Evolutionary conservation across 202 grass and related monocot genomes (phyloP), one percentile per base, ranked within the genome.

Genomic region (Miscanthus sacchariflorus): DNA sequence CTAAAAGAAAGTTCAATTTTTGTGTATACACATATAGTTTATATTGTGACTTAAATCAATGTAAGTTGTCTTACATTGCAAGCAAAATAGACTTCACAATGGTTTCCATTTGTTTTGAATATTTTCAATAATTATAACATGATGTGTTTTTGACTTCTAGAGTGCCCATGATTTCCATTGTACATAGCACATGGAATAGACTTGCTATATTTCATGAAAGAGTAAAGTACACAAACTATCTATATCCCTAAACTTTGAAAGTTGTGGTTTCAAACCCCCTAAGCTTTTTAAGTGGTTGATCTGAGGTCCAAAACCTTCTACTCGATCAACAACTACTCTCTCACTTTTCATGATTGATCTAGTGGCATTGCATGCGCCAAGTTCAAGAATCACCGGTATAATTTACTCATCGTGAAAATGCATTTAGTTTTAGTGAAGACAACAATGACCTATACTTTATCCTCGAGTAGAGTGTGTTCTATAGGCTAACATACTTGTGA

Each of bases 161-260:
- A 12, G 8, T 74, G 21, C 27, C 42, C 0, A 21, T 73, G 56
- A 24, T 42, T 59, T 83, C 4, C 2, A 43, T 3, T 82, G 7
- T 6, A 56, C 17, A 33, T 58, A 4, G 5, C 15, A 42, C 46
- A 25, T 44, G 44, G 33, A 76, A 25, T 9, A 15, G 4, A 15
- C 42, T 24, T 49, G 12, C 4, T 40, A 66, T 87, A 28, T 64
- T 49, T 42, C 36, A 86, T 72, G 7, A 81, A 38, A 81, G 18
- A 43, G 18, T 42, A 38, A 38, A 39, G 30, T 70, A 38, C 38
- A 72, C 19, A 43, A 42, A 72, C 68, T 38, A 72, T 3, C 18
- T 43, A 43, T 18, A 42, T 72, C 4, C 18, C 7, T 39, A n/a
- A 72, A 43, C 18, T n/a, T 36, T 42, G 9, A 70, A 43, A 43